Evolutionary conservation across 148 eudicot genomes (phyloP).

Genomic region (Fagopyrum tataricum): DNA sequence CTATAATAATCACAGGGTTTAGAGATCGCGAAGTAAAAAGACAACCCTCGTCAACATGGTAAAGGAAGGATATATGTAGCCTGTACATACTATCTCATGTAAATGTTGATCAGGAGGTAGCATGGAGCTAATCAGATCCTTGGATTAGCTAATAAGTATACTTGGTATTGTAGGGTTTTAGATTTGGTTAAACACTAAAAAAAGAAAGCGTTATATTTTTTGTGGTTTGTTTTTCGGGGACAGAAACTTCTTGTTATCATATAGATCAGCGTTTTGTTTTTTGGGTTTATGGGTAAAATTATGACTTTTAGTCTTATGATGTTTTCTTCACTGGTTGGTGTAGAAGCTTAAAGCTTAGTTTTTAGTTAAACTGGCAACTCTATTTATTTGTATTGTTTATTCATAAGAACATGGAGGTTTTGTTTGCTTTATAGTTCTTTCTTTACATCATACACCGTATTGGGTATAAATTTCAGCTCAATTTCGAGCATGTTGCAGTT

Average conservation of each 20-base stretch:
- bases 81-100: conserved; percentile 9
- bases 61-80: conserved; percentile 4
- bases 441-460: no score
- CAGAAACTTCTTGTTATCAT: neutral
- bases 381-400: neutral
- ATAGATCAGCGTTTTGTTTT: neutral
- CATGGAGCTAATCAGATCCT: neutral
- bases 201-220: neutral
- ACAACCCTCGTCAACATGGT: neutral
- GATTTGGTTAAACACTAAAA: neutral
- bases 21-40: conserved; percentile 5
- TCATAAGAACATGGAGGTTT: neutral
- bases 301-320: neutral
- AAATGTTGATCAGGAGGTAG: conserved; percentile 4
- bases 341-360: neutral
- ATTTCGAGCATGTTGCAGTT: no score
- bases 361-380: neutral
- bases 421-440: neutral
- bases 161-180: neutral
- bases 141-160: conserved; percentile 1
- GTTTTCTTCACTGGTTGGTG: neutral
- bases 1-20: conserved; percentile 52
- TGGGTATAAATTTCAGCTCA: no score
- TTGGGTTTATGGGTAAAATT: neutral
- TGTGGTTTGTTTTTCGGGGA: neutral